Evolutionary conservation across 1,139 yeast genomes (phyloP).

Genomic region (Scheffersomyces insectosa): DNA sequence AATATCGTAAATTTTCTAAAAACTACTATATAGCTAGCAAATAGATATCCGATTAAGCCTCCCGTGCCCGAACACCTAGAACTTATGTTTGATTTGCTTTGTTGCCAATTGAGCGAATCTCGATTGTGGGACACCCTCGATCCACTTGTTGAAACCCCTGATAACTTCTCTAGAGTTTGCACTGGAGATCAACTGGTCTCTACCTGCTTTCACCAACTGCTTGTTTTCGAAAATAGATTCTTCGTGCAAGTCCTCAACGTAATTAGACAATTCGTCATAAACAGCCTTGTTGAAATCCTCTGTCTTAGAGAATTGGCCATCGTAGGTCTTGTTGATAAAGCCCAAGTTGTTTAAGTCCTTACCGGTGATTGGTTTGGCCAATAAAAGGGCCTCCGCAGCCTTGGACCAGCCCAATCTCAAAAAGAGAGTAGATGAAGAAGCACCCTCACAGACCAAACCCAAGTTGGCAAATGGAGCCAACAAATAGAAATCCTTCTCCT

Average conservation of each 20-base stretch:
- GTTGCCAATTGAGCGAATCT: conserved; percentile 59
- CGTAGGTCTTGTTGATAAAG: conserved; percentile 53
- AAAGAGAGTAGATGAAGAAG: conserved; percentile 67
- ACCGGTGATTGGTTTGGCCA: conserved; percentile 67
- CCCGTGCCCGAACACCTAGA: conserved; percentile 25
- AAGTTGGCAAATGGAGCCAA: conserved; percentile 80
- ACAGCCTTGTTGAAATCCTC: conserved; percentile 64
- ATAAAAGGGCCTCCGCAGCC: conserved; percentile 72
- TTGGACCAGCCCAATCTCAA: conserved; percentile 71
- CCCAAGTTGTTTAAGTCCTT: conserved; percentile 60
- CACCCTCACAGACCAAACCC: conserved; percentile 86
- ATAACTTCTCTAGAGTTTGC: conserved; percentile 69
- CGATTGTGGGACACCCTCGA: conserved; percentile 71
- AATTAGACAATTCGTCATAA: conserved; percentile 44
- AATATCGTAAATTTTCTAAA: no score
- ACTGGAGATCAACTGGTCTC: conserved; percentile 44
- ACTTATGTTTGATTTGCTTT: conserved; percentile 62
- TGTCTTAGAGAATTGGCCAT: conserved; percentile 45
- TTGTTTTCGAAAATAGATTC: conserved; percentile 66
- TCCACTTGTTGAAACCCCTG: conserved; percentile 69
- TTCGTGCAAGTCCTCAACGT: conserved; percentile 52
- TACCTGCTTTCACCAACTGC: conserved; percentile 51
- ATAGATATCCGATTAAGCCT: no score
- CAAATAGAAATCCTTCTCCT: conserved; percentile 56
- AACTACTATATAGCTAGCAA: no score